Conservation (phyloP, 2,329 filamentous ascomycete species). For the Penicillium sp. region DNA sequence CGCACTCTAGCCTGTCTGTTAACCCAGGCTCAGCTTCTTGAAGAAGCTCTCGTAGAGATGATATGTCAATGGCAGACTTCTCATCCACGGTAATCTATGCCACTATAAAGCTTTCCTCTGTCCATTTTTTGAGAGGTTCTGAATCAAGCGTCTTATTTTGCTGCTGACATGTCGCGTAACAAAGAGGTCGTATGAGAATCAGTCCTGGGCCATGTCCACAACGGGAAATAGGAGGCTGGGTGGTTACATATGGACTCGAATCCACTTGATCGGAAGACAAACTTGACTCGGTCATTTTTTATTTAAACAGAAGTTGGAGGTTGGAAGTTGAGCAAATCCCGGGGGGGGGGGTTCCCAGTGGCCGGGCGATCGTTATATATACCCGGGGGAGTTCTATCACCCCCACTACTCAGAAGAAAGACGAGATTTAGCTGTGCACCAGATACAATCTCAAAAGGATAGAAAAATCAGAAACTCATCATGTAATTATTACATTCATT, state of each 20-base stretch:
- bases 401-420: neutral
- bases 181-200: slow-evolving; percentile 45
- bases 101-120: slow-evolving; percentile 67
- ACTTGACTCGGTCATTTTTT: neutral
- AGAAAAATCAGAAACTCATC: neutral
- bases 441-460: neutral
- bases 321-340: neutral
- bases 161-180: slow-evolving; percentile 25
- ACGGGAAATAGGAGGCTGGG: slow-evolving; percentile 51
- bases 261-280: slow-evolving; percentile 6
- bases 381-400: neutral
- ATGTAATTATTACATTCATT: neutral
- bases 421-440: neutral
- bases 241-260: slow-evolving; percentile 9
- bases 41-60: slow-evolving; percentile 10
- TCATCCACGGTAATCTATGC: slow-evolving; percentile 49
- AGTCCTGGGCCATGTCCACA: slow-evolving; percentile 51
- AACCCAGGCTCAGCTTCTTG: slow-evolving; percentile 16
- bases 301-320: neutral
- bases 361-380: slow-evolving; percentile 4
- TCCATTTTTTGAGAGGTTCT: slow-evolving; percentile 64
- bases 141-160: slow-evolving; percentile 51
- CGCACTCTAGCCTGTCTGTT: slow-evolving; percentile 26
- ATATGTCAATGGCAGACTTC: slow-evolving; percentile 13
- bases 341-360: neutral